Evolutionary conservation across 192 early-diverging fungal species (phyloP), one percentile per base, ranked within the genome.

Genomic region (Allomyces macrogynus): DNA sequence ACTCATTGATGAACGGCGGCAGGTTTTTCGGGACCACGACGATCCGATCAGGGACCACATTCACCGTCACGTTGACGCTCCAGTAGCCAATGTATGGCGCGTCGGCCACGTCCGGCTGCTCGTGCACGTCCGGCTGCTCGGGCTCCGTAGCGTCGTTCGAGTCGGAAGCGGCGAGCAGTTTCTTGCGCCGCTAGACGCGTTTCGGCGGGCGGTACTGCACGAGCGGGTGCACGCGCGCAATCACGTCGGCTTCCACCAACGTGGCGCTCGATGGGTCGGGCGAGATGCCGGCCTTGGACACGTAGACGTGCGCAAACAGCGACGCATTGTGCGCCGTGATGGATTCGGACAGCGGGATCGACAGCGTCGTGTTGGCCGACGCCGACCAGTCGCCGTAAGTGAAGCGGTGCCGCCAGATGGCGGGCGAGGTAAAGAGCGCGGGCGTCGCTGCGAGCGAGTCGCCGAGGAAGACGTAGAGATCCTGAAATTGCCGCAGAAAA

Each of bases 261-360:
- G 44, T 64, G 23, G 44, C 57, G 54, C 69, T 63, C 11, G 40
- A 20, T 11, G 82, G 82, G 69, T 81, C 64, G 44, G 80, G 68
- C 7, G 72, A 60, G 7, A 69, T 68, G 23, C 68, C 68, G 10
- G 75, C 61, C 40, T 74, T 73, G 26, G 71, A 67, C 42, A 84
- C 68, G 77, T 77, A 84, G n/a, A 84, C 73, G 54, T 84, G 82
- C 26, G 82, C 82, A 62, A 78, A 84, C 0, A 81, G 63, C 14
- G 82, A 77, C 43, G 78, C 80, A 64, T 84, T 84, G 40, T 78
- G 66, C 49, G 49, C 49, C 3, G 16, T 14, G 16, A 57, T n/a
- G 16, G 49, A 57, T n/a, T 57, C 49, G 49, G 49, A n/a, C 49
- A 57, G 49, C 49, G 49, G 20, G 49, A 57, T 57, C 32, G 32